Conservation (phyloP, 108 stramenopile genomes). For the Aurantiochytrium sp. region DNA sequence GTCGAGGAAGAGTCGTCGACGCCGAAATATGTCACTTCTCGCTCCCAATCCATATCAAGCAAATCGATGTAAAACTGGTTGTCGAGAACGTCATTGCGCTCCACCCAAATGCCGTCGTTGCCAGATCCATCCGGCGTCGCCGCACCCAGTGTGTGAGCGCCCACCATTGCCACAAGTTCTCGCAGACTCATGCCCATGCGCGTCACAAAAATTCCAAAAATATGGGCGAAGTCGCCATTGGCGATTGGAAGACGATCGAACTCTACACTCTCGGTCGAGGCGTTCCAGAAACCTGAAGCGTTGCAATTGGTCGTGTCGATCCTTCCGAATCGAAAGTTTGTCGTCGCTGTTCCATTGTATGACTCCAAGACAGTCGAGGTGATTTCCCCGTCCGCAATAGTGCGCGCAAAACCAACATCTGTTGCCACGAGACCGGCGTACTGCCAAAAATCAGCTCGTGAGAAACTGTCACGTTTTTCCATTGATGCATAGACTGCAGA, state of each 20-base stretch:
- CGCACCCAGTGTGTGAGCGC: not conserved
- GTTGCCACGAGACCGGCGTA: not conserved
- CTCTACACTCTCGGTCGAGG: not conserved
- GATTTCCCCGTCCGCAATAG: not conserved
- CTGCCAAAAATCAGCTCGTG: conserved; percentile 1
- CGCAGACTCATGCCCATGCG: not conserved
- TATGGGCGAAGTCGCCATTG: not conserved
- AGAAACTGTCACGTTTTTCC: not conserved
- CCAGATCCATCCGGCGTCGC: not conserved
- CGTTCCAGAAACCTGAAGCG: not conserved
- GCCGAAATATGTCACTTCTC: not conserved
- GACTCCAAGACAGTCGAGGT: not conserved
- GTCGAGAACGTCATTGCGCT: not conserved
- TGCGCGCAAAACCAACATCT: not conserved
- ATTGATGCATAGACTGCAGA: not conserved
- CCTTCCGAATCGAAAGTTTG: not conserved
- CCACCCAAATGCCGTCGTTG: not conserved
- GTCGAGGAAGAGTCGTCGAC: not conserved
- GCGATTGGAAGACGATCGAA: not conserved
- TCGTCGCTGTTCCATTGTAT: not conserved
- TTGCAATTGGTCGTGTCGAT: not conserved
- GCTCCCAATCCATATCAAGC: not conserved
- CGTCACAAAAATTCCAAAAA: conserved; percentile 10
- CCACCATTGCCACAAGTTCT: not conserved
- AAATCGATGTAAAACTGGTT: not conserved